These are phyloP conservation scores for Basipetospora sp. DNA, from an alignment of 2,329 filamentous ascomycete species.

Conservation along the genomic window DNA sequence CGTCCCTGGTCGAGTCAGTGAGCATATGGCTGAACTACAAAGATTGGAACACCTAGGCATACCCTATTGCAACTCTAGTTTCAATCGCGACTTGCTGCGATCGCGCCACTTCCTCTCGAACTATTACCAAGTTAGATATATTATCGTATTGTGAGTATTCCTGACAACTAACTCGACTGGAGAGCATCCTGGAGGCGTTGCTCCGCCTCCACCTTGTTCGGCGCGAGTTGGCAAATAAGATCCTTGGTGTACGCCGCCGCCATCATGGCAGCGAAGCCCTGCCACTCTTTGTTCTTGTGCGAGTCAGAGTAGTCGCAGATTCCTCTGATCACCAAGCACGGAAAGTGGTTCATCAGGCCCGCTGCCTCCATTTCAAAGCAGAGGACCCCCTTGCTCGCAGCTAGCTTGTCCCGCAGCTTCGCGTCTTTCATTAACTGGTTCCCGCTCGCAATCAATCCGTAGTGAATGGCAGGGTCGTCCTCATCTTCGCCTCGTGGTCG, in stretches of 20 bases:
- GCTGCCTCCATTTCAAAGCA: conserved; percentile 19
- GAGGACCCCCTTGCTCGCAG: conserved; percentile 4
- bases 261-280: conserved; percentile 16
- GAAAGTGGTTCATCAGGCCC: conserved; percentile 16
- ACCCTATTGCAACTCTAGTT: neutral
- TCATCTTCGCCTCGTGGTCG: conserved; percentile 4
- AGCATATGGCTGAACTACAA: neutral
- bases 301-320: conserved; percentile 23
- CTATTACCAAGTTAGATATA: too few relatives aligned
- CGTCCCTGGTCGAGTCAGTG: neutral
- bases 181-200: neutral
- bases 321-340: conserved; percentile 19
- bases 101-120: neutral
- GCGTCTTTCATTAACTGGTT: conserved; percentile 13
- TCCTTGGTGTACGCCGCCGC: conserved; percentile 18
- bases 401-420: conserved; percentile 2
- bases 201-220: conserved; percentile 8
- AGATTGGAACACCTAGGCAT: too few relatives aligned
- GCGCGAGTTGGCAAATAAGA: conserved; percentile 10
- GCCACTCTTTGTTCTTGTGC: conserved; percentile 19
- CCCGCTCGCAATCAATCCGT: conserved; percentile 9
- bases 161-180: neutral
- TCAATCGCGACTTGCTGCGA: neutral
- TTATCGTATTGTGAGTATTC: too few relatives aligned
- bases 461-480: conserved; percentile 10